phyloP scores from a whole-genome alignment of 2,329 filamentous ascomycete species.

The Tolypocladium cylindrosporum region DNA sequence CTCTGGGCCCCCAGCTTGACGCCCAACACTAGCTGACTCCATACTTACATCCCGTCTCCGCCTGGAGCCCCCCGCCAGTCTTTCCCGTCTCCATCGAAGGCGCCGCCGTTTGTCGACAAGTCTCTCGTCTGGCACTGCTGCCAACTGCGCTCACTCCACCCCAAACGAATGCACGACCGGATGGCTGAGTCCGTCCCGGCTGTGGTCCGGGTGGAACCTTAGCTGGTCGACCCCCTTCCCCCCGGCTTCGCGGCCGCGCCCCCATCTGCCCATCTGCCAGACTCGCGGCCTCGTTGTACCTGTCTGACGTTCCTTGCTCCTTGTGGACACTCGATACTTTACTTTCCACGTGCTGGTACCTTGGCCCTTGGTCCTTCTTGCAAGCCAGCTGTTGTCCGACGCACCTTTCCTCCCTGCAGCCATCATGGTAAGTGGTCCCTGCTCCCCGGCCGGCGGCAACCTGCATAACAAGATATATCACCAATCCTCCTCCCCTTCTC shows the following conservation, averaged over 20 bases:
- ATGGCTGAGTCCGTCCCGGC: constrained; percentile 14
- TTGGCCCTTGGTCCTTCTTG: constrained; percentile 21
- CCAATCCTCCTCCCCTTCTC: constrained; percentile 21
- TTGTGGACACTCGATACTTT: constrained; percentile 23
- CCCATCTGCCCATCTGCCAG: constrained; percentile 8
- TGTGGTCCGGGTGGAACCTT: constrained; percentile 25
- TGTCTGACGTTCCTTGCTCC: constrained; percentile 20
- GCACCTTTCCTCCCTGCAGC: constrained; percentile 27
- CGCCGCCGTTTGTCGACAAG: not conserved
- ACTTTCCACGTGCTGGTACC: constrained; percentile 26
- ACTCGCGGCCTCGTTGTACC: constrained; percentile 9
- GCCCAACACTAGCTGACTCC: constrained; percentile 9
- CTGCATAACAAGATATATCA: constrained; percentile 34
- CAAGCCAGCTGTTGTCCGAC: constrained; percentile 23
- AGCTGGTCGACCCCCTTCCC: constrained; percentile 18
- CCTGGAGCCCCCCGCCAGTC: constrained; percentile 12
- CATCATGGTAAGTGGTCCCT: constrained; percentile 39
- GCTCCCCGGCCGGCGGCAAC: constrained; percentile 28
- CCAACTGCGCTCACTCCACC: constrained; percentile 2
- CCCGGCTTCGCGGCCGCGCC: constrained; percentile 12
- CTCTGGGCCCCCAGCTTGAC: constrained; percentile 1
- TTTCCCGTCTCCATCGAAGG: constrained; percentile 4
- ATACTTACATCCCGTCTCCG: constrained; percentile 14
- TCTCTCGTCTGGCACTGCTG: not conserved
- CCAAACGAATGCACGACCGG: constrained; percentile 4